Evolutionary conservation across 805 yeast species (phyloP).

Genomic region (Peterozyma toletana): DNA sequence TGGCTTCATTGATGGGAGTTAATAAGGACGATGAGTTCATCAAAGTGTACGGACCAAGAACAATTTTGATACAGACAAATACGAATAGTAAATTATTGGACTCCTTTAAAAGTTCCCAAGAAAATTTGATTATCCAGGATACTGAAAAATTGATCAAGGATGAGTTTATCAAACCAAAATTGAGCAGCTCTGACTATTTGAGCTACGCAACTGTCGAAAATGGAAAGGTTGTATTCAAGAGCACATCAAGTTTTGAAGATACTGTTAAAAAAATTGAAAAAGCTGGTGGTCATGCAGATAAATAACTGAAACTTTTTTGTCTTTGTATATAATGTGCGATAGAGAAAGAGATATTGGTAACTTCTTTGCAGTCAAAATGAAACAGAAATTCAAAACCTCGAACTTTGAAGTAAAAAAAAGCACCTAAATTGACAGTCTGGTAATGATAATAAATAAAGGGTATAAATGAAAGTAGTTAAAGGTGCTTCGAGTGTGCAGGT

Average conservation of each 20-base stretch:
- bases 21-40: constrained; percentile 39
- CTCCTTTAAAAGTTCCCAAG: background rate
- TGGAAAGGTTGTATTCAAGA: constrained; percentile 34
- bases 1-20: constrained; percentile 21
- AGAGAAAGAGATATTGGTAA: constrained; percentile 8
- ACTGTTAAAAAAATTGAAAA: constrained; percentile 25
- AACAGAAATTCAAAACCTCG: too few relatives aligned
- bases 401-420: too few relatives aligned
- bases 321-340: constrained; percentile 9
- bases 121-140: constrained; percentile 8
- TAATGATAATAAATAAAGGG: too few relatives aligned
- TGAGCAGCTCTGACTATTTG: constrained; percentile 34
- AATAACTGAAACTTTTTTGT: background rate
- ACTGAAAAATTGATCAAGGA: constrained; percentile 16
- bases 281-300: background rate
- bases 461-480: too few relatives aligned
- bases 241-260: constrained; percentile 33
- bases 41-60: constrained; percentile 48
- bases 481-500: too few relatives aligned
- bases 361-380: background rate
- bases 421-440: too few relatives aligned
- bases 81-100: constrained; percentile 18
- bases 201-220: constrained; percentile 37
- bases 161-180: constrained; percentile 14
- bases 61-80: constrained; percentile 39